These are phyloP conservation scores for Choiromyces venosus DNA, from an alignment of 495 filamentous ascomycete species.

Conservation along the genomic window DNA sequence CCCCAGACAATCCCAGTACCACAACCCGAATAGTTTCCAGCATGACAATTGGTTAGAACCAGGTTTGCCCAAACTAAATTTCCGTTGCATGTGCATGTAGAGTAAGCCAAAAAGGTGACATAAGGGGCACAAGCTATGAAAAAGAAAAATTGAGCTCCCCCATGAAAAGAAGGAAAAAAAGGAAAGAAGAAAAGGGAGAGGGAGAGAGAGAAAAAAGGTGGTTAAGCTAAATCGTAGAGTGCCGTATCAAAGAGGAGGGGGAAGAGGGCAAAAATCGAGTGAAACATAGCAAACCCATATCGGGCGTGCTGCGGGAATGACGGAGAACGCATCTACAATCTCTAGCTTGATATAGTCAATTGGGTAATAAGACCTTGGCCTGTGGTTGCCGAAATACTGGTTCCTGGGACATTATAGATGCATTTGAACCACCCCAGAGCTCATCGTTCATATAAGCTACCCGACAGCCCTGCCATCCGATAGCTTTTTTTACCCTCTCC, in stretches of 20 bases:
- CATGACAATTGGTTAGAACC: not conserved
- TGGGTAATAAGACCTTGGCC: not conserved
- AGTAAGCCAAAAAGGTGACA: not conserved
- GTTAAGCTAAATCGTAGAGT: not conserved
- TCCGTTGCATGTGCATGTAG: not conserved
- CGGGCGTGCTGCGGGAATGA: not conserved
- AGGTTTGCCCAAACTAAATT: not conserved
- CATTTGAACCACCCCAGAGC: not conserved
- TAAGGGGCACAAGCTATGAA: not conserved
- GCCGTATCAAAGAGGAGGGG: not conserved
- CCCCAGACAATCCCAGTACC: not conserved
- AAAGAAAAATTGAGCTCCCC: not conserved
- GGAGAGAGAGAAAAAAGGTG: not conserved
- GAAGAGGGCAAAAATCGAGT: not conserved
- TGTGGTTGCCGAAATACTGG: not conserved
- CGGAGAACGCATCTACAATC: not conserved
- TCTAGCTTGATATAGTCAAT: not conserved
- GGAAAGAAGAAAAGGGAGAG: not conserved
- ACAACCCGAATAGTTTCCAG: not conserved
- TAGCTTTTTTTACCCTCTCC: not conserved
- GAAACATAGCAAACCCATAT: not conserved
- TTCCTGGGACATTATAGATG: not conserved
- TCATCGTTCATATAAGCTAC: not conserved
- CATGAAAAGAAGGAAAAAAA: not conserved
- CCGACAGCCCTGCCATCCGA: not conserved